Conservation (phyloP, 768 basidiomycete genomes). For the Pleurotus tuber-regium region DNA sequence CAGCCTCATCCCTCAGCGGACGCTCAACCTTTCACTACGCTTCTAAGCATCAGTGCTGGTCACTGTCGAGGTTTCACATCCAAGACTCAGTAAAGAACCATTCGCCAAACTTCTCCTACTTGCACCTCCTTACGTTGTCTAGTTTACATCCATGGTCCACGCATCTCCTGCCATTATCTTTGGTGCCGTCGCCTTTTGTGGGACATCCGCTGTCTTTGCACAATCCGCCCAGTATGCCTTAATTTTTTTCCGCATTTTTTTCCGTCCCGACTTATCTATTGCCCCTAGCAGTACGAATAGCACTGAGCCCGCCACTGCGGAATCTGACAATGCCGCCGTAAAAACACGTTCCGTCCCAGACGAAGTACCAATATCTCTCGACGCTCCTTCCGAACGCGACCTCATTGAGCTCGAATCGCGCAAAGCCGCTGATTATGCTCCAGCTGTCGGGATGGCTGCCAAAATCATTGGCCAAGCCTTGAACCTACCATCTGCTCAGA, state of each 20-base stretch:
- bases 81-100: neutral
- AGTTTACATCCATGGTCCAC: too few relatives aligned
- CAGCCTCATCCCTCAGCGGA: neutral
- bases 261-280: too few relatives aligned
- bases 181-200: too few relatives aligned
- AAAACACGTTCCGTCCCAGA: too few relatives aligned
- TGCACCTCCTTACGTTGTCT: neutral
- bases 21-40: neutral
- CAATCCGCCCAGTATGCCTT: too few relatives aligned
- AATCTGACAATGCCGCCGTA: too few relatives aligned
- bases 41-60: neutral
- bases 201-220: too few relatives aligned
- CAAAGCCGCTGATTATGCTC: slow-evolving; percentile 5
- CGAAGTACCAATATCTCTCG: neutral
- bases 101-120: neutral
- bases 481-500: neutral
- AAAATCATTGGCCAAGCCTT: neutral
- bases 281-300: too few relatives aligned
- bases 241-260: too few relatives aligned
- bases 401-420: neutral
- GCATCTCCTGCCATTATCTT: too few relatives aligned
- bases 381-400: neutral
- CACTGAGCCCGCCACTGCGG: too few relatives aligned
- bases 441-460: neutral
- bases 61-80: neutral